A percentile compares a stretch with the other conserved stretches of the same genome.
phyloP scores from a whole-genome alignment of 208 protist species.

The Leishmania braziliensis region DNA sequence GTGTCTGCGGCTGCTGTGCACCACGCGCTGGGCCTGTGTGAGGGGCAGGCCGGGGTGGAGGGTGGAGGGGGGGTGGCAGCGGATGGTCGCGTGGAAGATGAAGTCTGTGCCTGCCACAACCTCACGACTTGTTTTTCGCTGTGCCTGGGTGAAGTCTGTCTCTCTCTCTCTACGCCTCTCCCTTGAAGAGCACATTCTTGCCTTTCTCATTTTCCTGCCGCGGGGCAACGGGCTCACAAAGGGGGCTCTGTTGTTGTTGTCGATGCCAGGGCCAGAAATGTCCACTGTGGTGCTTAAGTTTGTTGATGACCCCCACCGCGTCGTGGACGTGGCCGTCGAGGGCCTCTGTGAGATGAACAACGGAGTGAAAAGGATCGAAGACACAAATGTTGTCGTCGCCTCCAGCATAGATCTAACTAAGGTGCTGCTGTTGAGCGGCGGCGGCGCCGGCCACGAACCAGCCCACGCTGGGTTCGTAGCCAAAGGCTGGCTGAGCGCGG shows the following conservation, averaged over 20 bases:
- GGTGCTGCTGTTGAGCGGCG: constrained; percentile 83
- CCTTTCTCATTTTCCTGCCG: no score
- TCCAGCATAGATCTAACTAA: constrained; percentile 37
- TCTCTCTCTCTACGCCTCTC: no score
- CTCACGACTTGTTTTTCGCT: no score
- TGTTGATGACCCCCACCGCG: constrained; percentile 43
- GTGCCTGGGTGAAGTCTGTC: no score
- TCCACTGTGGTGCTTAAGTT: constrained; percentile 53
- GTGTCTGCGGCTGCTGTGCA: neutral
- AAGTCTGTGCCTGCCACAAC: no score
- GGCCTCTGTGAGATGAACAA: constrained; percentile 42
- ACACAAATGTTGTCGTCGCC: constrained; percentile 56
- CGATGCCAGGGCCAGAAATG: neutral
- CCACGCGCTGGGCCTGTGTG: neutral
- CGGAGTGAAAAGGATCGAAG: constrained; percentile 39
- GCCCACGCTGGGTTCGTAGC: constrained; percentile 86
- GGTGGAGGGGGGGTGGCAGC: no score
- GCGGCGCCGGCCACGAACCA: constrained; percentile 92
- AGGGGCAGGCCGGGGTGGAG: neutral
- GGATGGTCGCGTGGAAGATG: no score
- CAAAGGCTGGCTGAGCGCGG: constrained; percentile 89
- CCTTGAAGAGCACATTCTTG: no score
- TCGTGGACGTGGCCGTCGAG: constrained; percentile 43
- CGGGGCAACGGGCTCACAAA: no score
- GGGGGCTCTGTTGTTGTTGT: no score